These are phyloP conservation scores for Colletotrichum godetiae DNA, from an alignment of 2,329 filamentous ascomycete genomes.

Conservation along the genomic window DNA sequence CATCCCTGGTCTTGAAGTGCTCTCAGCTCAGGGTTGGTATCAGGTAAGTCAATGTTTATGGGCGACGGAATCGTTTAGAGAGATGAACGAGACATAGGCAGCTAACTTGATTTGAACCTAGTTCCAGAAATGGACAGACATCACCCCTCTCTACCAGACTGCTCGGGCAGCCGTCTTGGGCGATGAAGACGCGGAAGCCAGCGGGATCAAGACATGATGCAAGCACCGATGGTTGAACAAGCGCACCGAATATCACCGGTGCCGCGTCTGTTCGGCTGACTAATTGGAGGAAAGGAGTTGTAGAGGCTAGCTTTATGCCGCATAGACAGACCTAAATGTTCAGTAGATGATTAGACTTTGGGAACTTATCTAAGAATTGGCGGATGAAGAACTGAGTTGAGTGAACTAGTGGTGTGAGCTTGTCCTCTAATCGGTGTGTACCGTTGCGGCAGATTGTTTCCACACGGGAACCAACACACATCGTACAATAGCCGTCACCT, in stretches of 20 bases:
- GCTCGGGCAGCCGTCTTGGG: slow-evolving; percentile 68
- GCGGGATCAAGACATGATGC: not conserved
- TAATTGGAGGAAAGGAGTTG: not conserved
- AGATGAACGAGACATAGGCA: slow-evolving; percentile 14
- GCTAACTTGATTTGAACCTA: slow-evolving; percentile 47
- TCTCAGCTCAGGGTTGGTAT: slow-evolving; percentile 89
- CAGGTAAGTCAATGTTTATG: slow-evolving; percentile 70
- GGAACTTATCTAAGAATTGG: no score
- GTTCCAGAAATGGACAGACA: slow-evolving; percentile 88
- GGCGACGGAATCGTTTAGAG: no score
- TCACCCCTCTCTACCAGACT: slow-evolving; percentile 77
- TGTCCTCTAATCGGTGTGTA: no score
- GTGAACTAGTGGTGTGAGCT: no score
- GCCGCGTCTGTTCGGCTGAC: no score
- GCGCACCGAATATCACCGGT: not conserved
- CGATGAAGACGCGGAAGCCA: not conserved
- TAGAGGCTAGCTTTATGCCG: not conserved
- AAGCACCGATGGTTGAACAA: not conserved
- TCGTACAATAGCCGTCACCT: no score
- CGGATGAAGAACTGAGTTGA: no score
- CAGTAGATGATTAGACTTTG: no score
- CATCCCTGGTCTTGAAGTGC: slow-evolving; percentile 87
- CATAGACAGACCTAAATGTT: no score
- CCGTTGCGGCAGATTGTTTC: no score
- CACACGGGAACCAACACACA: no score